Base-by-base conservation (phyloP, 345 rosid species). In the Rhodamnia argentea region DNA sequence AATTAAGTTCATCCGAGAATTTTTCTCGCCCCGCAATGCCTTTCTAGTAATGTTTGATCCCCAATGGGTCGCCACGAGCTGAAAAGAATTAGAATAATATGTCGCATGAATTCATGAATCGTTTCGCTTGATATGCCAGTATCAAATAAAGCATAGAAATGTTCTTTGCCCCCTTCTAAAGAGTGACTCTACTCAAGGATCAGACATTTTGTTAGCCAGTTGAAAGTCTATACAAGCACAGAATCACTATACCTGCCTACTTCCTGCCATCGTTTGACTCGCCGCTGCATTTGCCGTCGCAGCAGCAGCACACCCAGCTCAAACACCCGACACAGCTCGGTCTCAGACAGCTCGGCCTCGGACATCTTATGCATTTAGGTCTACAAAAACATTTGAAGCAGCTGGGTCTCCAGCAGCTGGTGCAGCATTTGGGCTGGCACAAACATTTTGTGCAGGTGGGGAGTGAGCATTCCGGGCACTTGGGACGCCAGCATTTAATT, bases 381-480 rank as follows among this genome's bases (percentile, higher is more conserved):
- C 93, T 93, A 86, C 84, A 75, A 86, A 90, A 88, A 83, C 95
- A 94, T 13, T 81, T 91, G 5, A 82, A 82, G 86, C 94, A 93
- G 54, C 87, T 86, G 44, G 94, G 94, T 84, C 89, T 88, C 24
- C 90, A 90, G 88, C 95, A 92, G 42, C 53, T 83, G 15, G 88
- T 70, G 86, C 94, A 93, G 86, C 94, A 93, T 84, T 85, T 88
- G 55, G 91, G 88, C 52, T 82, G 42, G 90, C 90, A 86, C 16
- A 78, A 86, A 15, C 93, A 87, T 51, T 52, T 29, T 23, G 83
- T 11, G 74, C 85, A 84, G 85, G 91, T 89, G 83, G 87, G 87
- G 3, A 50, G 50, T 10, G 85, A 86, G 82, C 87, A 70, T 86
- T 82, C 86, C 10, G 90, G 86, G 84, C 95, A 93, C 85, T 82